These are phyloP conservation scores for Backusella tarrabulga DNA, from an alignment of 192 early-diverging fungal genomes.

Conservation along the genomic window DNA sequence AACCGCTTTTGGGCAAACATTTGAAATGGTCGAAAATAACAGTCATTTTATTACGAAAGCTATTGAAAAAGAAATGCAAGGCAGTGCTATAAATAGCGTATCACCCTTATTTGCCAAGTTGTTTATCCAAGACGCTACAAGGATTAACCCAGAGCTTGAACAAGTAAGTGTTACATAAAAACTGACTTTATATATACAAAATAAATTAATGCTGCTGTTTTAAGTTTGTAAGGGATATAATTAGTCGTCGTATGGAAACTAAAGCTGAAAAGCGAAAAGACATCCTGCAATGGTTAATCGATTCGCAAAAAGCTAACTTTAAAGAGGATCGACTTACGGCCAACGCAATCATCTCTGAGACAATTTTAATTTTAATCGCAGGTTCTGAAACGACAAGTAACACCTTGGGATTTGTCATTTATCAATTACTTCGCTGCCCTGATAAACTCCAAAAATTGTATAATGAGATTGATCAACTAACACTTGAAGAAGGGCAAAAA, in stretches of 20 bases:
- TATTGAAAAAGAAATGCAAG: constrained; percentile 9
- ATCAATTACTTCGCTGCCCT: constrained; percentile 40
- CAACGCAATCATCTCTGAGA: constrained; percentile 27
- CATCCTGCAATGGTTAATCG: constrained; percentile 43
- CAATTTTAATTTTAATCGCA: constrained; percentile 20
- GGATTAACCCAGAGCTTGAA: neutral
- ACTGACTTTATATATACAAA: neutral
- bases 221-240: constrained; percentile 26
- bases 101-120: constrained; percentile 11
- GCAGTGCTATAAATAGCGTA: neutral
- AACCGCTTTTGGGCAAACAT: constrained; percentile 48
- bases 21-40: constrained; percentile 46
- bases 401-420: constrained; percentile 41
- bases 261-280: constrained; percentile 26
- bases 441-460: constrained; percentile 36
- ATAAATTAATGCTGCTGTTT: neutral
- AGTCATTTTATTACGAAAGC: constrained; percentile 35
- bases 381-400: constrained; percentile 49
- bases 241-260: constrained; percentile 14
- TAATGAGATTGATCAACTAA: constrained; percentile 38
- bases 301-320: constrained; percentile 30
- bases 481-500: constrained; percentile 3
- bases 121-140: neutral
- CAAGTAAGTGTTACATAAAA: neutral
- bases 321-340: constrained; percentile 16